These are phyloP conservation scores for Cladosporium halotolerans DNA, from an alignment of 2,329 filamentous ascomycete species.

Conservation along the genomic window DNA sequence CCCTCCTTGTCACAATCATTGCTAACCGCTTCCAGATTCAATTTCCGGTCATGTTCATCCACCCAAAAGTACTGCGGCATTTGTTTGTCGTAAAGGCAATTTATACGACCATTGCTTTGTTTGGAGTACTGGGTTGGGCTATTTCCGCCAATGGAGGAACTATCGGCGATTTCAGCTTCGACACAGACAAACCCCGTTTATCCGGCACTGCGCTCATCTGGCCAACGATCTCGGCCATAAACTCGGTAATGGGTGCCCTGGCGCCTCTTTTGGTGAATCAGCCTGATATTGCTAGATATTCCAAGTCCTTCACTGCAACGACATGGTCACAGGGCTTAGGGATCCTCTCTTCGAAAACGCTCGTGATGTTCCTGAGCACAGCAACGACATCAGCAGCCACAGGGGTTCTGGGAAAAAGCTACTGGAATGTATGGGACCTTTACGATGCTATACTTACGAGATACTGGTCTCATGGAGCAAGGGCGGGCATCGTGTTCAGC, in stretches of 20 bases:
- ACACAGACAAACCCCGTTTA: slow-evolving; percentile 7
- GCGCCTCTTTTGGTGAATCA: slow-evolving; percentile 42
- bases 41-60: slow-evolving; percentile 35
- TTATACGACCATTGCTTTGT: slow-evolving; percentile 31
- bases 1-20: background rate
- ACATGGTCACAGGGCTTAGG: slow-evolving; percentile 40
- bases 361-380: slow-evolving; percentile 34
- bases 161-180: slow-evolving; percentile 37
- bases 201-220: slow-evolving; percentile 27
- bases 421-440: slow-evolving; percentile 32
- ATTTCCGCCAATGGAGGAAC: slow-evolving; percentile 30
- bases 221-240: slow-evolving; percentile 38
- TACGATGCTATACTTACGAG: slow-evolving; percentile 29
- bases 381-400: slow-evolving; percentile 41
- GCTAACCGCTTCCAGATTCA: slow-evolving; percentile 12
- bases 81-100: slow-evolving; percentile 43
- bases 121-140: slow-evolving; percentile 32
- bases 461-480: slow-evolving; percentile 19
- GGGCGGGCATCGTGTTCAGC: background rate
- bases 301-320: slow-evolving; percentile 33
- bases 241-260: slow-evolving; percentile 36
- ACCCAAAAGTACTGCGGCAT: slow-evolving; percentile 39
- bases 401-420: slow-evolving; percentile 33
- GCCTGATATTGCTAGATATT: slow-evolving; percentile 41
- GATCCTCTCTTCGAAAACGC: slow-evolving; percentile 37